A percentile compares a stretch with the other conserved stretches of the same genome.
Evolutionary conservation across 768 basidiomycete species (phyloP).

Genomic region (Suillus sp.): DNA sequence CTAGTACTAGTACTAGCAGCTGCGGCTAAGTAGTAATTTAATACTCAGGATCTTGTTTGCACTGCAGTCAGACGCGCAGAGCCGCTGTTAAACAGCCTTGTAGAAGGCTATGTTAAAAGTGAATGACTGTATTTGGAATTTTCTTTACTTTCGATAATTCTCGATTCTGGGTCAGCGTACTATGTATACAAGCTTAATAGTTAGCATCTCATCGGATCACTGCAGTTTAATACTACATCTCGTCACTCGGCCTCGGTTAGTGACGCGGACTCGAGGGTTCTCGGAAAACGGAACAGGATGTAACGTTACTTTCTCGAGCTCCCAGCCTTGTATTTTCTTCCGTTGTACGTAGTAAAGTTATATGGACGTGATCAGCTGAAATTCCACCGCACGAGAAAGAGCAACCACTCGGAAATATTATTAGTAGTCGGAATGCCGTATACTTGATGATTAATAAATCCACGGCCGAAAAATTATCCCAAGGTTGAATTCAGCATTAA

Average conservation of each 20-base stretch:
- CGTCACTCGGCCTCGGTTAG: constrained; percentile 3
- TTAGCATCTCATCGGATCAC: background rate
- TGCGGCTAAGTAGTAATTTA: no score
- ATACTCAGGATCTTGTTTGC: no score
- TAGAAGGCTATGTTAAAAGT: no score
- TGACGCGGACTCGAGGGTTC: background rate
- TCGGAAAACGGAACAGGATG: background rate
- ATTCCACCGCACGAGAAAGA: no score
- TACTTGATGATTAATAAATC: background rate
- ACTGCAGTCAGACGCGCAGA: no score
- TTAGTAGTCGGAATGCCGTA: background rate
- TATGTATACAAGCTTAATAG: no score
- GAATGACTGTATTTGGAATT: no score
- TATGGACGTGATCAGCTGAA: background rate
- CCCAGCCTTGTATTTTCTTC: no score
- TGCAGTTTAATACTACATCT: background rate
- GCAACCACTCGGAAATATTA: background rate
- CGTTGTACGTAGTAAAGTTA: background rate
- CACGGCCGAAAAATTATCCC: background rate
- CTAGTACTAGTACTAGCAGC: no score
- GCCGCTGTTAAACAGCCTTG: no score
- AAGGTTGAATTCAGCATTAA: background rate
- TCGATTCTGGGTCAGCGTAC: no score
- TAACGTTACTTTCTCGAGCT: background rate
- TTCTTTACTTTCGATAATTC: no score